Conservation (phyloP, 345 rosid genomes). For the Cardiospermum halicacabum region DNA sequence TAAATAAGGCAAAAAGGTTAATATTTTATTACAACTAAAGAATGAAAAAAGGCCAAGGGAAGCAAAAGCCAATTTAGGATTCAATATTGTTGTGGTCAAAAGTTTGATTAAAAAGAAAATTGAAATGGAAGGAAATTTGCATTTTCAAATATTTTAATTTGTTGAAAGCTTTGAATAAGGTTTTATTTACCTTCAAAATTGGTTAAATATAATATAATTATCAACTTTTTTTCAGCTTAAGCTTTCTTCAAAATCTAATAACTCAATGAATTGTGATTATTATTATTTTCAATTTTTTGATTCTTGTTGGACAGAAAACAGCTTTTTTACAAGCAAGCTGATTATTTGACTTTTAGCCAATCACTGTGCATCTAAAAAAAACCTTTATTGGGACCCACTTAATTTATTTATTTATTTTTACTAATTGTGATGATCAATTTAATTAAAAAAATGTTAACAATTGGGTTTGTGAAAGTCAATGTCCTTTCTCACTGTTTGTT, state of each 20-base stretch:
- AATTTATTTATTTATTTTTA: no score
- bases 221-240: no score
- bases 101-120: background rate
- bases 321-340: conserved; percentile 44
- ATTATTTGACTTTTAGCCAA: conserved; percentile 38
- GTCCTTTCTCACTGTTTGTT: conserved; percentile 44
- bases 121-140: background rate
- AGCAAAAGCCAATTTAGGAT: background rate
- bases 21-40: no score
- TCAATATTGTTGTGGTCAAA: background rate
- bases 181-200: no score
- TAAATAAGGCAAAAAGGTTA: no score
- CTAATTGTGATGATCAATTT: background rate
- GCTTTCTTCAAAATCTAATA: background rate
- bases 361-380: background rate
- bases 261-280: background rate
- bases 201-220: no score
- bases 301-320: conserved; percentile 34
- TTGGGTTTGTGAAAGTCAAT: conserved; percentile 53
- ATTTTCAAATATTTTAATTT: no score
- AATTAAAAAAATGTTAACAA: conserved; percentile 9
- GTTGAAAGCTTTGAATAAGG: no score
- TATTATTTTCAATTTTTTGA: background rate
- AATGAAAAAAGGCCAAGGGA: no score
- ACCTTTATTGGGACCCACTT: conserved; percentile 19